Percentiles rank a stretch among this genome's conserved stretches.
Conservation (phyloP, 345 rosid genomes). For the Clausena lansium region DNA sequence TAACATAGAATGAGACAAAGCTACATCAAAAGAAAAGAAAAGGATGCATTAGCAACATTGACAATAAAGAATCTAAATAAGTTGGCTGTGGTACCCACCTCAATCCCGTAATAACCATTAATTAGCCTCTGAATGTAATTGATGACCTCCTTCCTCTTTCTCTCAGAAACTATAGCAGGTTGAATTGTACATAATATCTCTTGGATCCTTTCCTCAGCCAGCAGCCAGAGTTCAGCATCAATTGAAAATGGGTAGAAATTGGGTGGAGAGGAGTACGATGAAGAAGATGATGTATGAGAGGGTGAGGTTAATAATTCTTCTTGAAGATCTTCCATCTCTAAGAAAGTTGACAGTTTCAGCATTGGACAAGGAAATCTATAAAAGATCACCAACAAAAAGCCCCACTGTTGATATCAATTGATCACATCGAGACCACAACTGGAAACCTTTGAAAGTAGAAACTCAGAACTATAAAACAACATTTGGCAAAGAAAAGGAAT, state of each 20-base stretch:
- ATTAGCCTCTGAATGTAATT: conserved; percentile 53
- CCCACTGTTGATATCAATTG: conserved; percentile 15
- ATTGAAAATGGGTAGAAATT: conserved; percentile 35
- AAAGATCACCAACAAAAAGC: conserved; percentile 21
- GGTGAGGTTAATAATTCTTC: conserved; percentile 43
- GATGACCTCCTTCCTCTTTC: conserved; percentile 59
- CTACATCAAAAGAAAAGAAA: background rate
- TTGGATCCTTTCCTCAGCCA: conserved; percentile 70
- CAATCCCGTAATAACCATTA: conserved; percentile 49
- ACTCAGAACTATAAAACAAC: conserved; percentile 8
- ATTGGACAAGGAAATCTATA: conserved; percentile 19
- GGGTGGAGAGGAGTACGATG: conserved; percentile 29
- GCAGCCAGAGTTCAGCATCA: conserved; percentile 57
- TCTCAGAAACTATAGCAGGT: conserved; percentile 64
- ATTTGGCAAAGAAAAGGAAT: background rate
- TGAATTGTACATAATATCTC: conserved; percentile 72
- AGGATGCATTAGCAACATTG: background rate
- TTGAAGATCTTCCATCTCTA: conserved; percentile 55
- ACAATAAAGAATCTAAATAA: conserved; percentile 5
- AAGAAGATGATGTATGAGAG: conserved; percentile 28
- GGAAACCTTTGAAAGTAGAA: conserved; percentile 12
- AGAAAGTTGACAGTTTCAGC: conserved; percentile 27
- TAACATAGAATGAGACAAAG: background rate
- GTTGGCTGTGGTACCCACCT: conserved; percentile 45
- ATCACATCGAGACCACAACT: background rate